These are phyloP conservation scores for Sporopachydermia lactativora DNA, from an alignment of 805 yeast species.

Conservation along the genomic window DNA sequence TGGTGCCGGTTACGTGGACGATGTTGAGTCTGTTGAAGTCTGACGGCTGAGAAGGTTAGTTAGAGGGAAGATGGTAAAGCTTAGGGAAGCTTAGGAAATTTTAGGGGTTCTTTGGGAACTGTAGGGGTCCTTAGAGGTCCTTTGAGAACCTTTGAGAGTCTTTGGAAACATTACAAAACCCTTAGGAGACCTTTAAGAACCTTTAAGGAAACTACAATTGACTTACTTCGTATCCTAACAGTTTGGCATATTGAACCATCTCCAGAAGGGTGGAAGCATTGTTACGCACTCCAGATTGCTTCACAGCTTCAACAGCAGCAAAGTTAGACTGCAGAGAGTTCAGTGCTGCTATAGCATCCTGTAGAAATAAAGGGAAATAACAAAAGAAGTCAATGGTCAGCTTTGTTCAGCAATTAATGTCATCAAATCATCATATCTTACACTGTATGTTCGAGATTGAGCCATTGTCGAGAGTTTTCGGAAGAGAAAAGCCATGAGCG, in stretches of 20 bases:
- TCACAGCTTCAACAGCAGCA: constrained; percentile 73
- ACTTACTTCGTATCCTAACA: constrained; percentile 41
- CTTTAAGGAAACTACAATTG: too few species aligned
- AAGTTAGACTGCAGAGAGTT: constrained; percentile 86
- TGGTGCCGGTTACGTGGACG: constrained; percentile 92
- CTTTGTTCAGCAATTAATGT: not conserved
- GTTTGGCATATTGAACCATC: constrained; percentile 67
- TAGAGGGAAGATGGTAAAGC: constrained; percentile 23
- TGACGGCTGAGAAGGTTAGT: constrained; percentile 20
- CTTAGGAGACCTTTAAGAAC: too few species aligned
- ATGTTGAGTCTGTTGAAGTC: constrained; percentile 68
- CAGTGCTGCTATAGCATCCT: constrained; percentile 74
- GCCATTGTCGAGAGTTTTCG: not conserved
- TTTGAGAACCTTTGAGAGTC: too few species aligned
- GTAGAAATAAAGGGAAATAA: not conserved
- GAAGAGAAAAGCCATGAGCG: too few species aligned
- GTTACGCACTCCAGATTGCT: constrained; percentile 52
- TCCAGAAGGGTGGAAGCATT: constrained; percentile 66
- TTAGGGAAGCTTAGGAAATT: too few species aligned
- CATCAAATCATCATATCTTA: not conserved
- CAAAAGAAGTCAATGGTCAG: not conserved
- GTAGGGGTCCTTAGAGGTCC: too few species aligned
- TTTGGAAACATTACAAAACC: too few species aligned
- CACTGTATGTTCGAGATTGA: not conserved
- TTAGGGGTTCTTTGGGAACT: too few species aligned